A percentile compares a stretch with the other conserved stretches of the same genome.
Conservation (phyloP, 2,329 filamentous ascomycete species). For the Venturia effusa region DNA sequence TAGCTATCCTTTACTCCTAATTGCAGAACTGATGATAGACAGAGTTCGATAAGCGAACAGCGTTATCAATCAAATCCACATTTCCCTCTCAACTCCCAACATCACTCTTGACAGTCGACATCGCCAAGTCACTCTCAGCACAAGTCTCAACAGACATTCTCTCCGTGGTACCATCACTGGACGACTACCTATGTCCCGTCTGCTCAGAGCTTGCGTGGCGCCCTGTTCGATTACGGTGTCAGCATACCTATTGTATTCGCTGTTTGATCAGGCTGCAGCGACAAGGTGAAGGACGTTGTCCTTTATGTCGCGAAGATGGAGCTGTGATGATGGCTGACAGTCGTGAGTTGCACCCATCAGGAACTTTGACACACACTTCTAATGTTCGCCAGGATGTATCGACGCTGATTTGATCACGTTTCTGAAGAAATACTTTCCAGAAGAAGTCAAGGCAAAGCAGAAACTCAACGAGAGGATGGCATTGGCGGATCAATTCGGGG, state of each 20-base stretch:
- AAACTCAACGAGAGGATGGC: slow-evolving; percentile 64
- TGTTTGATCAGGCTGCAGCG: slow-evolving; percentile 74
- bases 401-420: slow-evolving; percentile 59
- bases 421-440: slow-evolving; percentile 65
- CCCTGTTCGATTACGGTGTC: slow-evolving; percentile 65
- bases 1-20: background rate
- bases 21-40: slow-evolving; percentile 7
- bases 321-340: slow-evolving; percentile 61
- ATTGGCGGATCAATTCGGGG: slow-evolving; percentile 55
- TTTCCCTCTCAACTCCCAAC: slow-evolving; percentile 52
- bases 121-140: slow-evolving; percentile 66
- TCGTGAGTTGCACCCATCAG: slow-evolving; percentile 32
- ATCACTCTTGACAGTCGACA: slow-evolving; percentile 48
- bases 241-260: slow-evolving; percentile 72
- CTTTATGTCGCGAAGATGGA: slow-evolving; percentile 59
- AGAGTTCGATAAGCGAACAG: slow-evolving; percentile 83
- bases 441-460: slow-evolving; percentile 51
- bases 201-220: slow-evolving; percentile 72
- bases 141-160: slow-evolving; percentile 64
- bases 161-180: slow-evolving; percentile 65
- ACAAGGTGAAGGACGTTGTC: slow-evolving; percentile 56
- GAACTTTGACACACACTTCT: slow-evolving; percentile 4
- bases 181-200: slow-evolving; percentile 74
- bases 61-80: slow-evolving; percentile 53
- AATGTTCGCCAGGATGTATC: slow-evolving; percentile 45